Evolutionary conservation across 768 basidiomycete genomes (phyloP), one percentile per base, ranked within the genome.

Genomic region (Pulveroboletus ravenelii): DNA sequence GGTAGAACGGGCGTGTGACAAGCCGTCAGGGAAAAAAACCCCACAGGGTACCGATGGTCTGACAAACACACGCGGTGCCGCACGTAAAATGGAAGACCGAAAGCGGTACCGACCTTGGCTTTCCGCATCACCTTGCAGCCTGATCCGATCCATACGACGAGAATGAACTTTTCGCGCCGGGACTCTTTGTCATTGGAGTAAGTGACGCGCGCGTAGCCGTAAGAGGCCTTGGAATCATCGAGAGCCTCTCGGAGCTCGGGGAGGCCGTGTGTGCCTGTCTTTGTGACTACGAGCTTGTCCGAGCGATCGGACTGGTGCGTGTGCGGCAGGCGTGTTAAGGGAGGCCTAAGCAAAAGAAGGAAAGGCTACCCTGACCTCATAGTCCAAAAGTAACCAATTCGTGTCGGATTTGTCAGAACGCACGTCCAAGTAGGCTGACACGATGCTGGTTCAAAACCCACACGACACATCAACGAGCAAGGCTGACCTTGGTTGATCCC

Each of bases 301-400:
- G 86, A 89, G 60, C 80, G 78, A 69, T 89, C 87, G 62, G 77
- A 77, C 78, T 84, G 59, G 39, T 48, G 42, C 23, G 53, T 45
- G 58, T 52, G 45, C 52, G 47, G 45, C 55, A 41, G 51, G 57
- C 61, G 53, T 59, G 55, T 64, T 43, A 52, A 52, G 48, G 29
- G 18, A 52, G 47, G 37, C 45, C 51, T 37, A 14, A 34, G 46
- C n/a, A 32, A 50, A 44, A 30, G 38, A 41, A 2, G 6, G 50
- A 3, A 36, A 31, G 23, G 31, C 8, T 10, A 45, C 10, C 27
- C 76, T 63, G 57, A 82, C 85, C 74, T 87, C 85, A 68, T 97
- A 98, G 66, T 95, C 89, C 51, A 96, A 71, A 50, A 97, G 74
- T 40, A 94, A 64, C 93, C 93, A 97, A 67, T 89, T 96, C 30